A percentile compares a stretch with the other conserved stretches of the same genome.
Evolutionary conservation across 352 stramenopile genomes (phyloP).

Genomic region (Pythium brachiatum): DNA sequence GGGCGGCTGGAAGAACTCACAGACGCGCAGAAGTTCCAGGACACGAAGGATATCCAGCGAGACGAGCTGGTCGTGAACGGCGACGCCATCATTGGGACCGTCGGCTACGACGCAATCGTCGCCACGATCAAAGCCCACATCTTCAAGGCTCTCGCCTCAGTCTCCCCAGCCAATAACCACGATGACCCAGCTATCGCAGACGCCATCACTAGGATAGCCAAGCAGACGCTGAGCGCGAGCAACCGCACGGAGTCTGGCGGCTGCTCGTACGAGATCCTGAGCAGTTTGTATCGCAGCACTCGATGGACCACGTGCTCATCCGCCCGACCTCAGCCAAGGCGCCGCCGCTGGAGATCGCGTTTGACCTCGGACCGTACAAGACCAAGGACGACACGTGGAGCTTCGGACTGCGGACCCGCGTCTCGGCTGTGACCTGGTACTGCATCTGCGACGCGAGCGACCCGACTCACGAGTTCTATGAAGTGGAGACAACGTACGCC

Average conservation of each 20-base stretch:
- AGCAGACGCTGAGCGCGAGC: conserved; percentile 56
- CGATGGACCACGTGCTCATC: conserved; percentile 56
- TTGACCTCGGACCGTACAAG: conserved; percentile 58
- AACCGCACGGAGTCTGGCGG: conserved; percentile 81
- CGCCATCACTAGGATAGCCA: conserved; percentile 23
- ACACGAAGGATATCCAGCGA: conserved; percentile 78
- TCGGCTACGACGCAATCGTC: conserved; percentile 64
- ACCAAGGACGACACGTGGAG: conserved; percentile 31
- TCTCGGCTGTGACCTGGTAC: conserved; percentile 65
- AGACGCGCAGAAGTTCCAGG: conserved; percentile 65
- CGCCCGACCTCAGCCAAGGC: conserved; percentile 63
- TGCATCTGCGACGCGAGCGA: conserved; percentile 66
- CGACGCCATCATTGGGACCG: conserved; percentile 35
- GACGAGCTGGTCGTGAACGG: conserved; percentile 75
- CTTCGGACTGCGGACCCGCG: conserved; percentile 55
- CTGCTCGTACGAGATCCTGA: conserved; percentile 64
- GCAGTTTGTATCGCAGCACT: conserved; percentile 54
- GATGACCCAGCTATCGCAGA: neutral
- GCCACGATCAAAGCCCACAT: conserved; percentile 44
- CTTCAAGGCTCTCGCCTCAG: conserved; percentile 31
- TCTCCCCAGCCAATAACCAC: conserved; percentile 16
- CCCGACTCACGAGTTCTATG: conserved; percentile 54
- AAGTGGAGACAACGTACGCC: conserved; percentile 53
- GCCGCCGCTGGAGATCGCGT: conserved; percentile 45
- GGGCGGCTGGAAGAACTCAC: conserved; percentile 29